phyloP scores from a whole-genome alignment of 2,329 filamentous ascomycete genomes.

The Epichloe elymi region DNA sequence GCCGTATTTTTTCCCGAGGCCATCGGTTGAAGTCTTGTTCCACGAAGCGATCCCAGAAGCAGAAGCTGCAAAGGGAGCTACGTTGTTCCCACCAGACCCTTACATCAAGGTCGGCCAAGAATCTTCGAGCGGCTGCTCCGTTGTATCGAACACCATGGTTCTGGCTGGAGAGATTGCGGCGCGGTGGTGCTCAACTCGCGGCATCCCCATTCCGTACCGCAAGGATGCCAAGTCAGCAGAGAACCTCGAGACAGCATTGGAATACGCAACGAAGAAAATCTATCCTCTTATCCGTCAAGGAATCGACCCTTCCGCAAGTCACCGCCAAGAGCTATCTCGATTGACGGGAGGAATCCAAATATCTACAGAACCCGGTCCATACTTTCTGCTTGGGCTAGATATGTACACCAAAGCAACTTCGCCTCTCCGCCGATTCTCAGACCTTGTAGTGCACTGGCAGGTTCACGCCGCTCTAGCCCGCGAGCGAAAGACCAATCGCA shows the following conservation, averaged over 20 bases:
- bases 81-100: slow-evolving; percentile 31
- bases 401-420: slow-evolving; percentile 53
- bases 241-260: slow-evolving; percentile 24
- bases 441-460: slow-evolving; percentile 54
- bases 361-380: slow-evolving; percentile 37
- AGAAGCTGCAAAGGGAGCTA: slow-evolving; percentile 3
- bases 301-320: slow-evolving; percentile 19
- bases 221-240: slow-evolving; percentile 28
- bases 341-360: slow-evolving; percentile 37
- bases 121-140: slow-evolving; percentile 17
- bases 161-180: slow-evolving; percentile 49
- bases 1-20: slow-evolving; percentile 32
- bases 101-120: slow-evolving; percentile 29
- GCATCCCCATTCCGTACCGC: slow-evolving; percentile 47
- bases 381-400: slow-evolving; percentile 44
- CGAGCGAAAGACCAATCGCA: slow-evolving; percentile 23
- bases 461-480: slow-evolving; percentile 44
- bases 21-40: slow-evolving; percentile 31
- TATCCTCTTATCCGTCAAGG: slow-evolving; percentile 20
- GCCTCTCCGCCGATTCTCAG: slow-evolving; percentile 50
- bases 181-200: slow-evolving; percentile 43
- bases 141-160: slow-evolving; percentile 38
- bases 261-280: slow-evolving; percentile 21
- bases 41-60: slow-evolving; percentile 15
- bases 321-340: slow-evolving; percentile 16